phyloP scores from a whole-genome alignment of 108 stramenopile genomes.

The Cyclotella sp. region DNA sequence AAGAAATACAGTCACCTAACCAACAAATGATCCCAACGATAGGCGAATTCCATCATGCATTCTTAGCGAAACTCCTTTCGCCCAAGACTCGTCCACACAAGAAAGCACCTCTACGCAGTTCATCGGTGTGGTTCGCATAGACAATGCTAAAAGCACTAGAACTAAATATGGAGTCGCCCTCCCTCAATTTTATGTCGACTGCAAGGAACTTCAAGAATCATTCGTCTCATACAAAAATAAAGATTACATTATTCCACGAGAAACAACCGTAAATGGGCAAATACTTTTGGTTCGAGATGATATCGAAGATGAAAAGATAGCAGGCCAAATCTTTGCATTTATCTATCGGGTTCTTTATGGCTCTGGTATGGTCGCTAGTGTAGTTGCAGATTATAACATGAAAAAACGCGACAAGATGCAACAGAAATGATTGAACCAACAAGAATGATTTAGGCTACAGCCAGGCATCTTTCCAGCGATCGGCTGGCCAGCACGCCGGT shows the following conservation, averaged over 20 bases:
- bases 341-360: conserved; percentile 46
- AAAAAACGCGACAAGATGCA: background rate
- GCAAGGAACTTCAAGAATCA: conserved; percentile 10
- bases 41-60: conserved; percentile 28
- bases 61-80: conserved; percentile 29
- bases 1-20: background rate
- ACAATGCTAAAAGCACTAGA: conserved; percentile 1
- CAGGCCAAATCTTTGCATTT: conserved; percentile 45
- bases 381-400: conserved; percentile 20
- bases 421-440: background rate
- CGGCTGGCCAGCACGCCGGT: no score
- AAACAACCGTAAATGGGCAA: conserved; percentile 39
- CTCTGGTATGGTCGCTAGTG: conserved; percentile 23
- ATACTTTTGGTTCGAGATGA: conserved; percentile 26
- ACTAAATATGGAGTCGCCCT: conserved; percentile 35
- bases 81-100: conserved; percentile 2
- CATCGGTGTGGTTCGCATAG: conserved; percentile 31
- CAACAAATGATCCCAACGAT: background rate
- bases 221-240: conserved; percentile 8
- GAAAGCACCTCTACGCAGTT: conserved; percentile 18
- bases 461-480: no score
- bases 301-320: conserved; percentile 30
- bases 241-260: conserved; percentile 35
- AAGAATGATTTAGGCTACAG: background rate
- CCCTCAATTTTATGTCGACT: conserved; percentile 39